Evolutionary conservation across 352 stramenopile genomes (phyloP), one percentile per base, ranked within the genome.

Genomic region (Phytophthora boehmeriae): DNA sequence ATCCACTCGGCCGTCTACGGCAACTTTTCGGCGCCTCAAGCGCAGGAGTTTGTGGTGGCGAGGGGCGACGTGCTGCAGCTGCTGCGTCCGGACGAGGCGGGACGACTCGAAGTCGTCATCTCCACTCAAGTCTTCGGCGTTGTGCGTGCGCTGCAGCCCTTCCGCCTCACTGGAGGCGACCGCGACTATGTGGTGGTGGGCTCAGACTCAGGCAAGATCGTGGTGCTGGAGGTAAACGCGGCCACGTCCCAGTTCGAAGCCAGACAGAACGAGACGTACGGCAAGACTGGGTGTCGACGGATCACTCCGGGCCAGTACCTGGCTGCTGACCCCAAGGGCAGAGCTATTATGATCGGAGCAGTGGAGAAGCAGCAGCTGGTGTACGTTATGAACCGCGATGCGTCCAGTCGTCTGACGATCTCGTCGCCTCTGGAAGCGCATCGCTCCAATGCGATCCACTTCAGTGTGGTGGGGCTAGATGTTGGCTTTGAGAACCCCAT

Each of bases 321-420:
- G 25, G 96, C 96, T 0, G 85, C 82, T 8, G 98, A 99, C 71
- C 98, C 98, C 1, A 98, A 98, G 61, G 98, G 98, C 27, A 92
- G 98, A 17, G 97, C 97, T 17, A 84, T 99, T 17, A 98, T 99
- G 83, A 87, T 99, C 38, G 88, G 86, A 54, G 90, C 85, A 17
- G 74, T 99, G 20, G 98, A 99, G 83, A 99, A 99, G 77, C 96
- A 99, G 68, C 99, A 99, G 68, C 84, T 99, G 11, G 97, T 99
- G 20, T 99, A 99, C 76, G 96, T 99, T 20, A 93, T 99, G 78
- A 99, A 99, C 73, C 86, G 97, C 27, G 97, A 99, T 69, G 88
- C 91, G 6, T 88, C 85, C 1, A 97, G 92, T 62, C 86, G 90
- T 1, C 71, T 99, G 11, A 99, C 97, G 16, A 99, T 99, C 63